Evolutionary conservation across 331 rosid species (phyloP).

Genomic region (Quercus tomentella): DNA sequence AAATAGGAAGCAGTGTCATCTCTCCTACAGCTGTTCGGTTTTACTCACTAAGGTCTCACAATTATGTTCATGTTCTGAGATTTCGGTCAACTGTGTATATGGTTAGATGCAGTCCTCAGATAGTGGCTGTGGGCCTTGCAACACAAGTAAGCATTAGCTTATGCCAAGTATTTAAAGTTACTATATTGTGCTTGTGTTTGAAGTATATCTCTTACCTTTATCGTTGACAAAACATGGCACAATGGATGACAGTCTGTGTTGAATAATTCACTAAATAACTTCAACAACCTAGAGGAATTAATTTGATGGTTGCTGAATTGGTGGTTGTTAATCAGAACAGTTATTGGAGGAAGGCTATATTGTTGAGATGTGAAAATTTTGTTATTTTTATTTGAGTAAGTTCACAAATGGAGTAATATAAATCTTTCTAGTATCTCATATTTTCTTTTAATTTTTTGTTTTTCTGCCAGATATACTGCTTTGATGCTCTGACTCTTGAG

Average conservation of each 20-base stretch:
- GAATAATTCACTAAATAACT: not conserved
- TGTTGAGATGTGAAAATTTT: not conserved
- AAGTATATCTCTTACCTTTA: slow-evolving; percentile 6
- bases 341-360: not conserved
- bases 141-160: slow-evolving; percentile 70
- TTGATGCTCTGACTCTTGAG: slow-evolving; percentile 93
- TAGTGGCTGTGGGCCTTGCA: slow-evolving; percentile 94
- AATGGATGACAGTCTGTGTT: not conserved
- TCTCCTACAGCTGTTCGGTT: slow-evolving; percentile 88
- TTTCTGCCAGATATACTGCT: slow-evolving; percentile 86
- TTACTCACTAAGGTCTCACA: slow-evolving; percentile 78
- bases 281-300: not conserved
- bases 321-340: not conserved
- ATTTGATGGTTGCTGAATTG: slow-evolving; percentile 19
- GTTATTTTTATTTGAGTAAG: not conserved
- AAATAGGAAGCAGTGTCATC: slow-evolving; percentile 47
- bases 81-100: slow-evolving; percentile 87
- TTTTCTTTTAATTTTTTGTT: slow-evolving; percentile 9
- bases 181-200: slow-evolving; percentile 12
- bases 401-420: slow-evolving; percentile 1
- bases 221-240: not conserved
- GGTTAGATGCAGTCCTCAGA: slow-evolving; percentile 93
- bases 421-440: not conserved
- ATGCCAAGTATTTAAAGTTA: not conserved
- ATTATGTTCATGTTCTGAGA: slow-evolving; percentile 92